These are phyloP conservation scores for Neurospora sp. DNA, from an alignment of 495 filamentous ascomycete genomes.

Conservation along the genomic window DNA sequence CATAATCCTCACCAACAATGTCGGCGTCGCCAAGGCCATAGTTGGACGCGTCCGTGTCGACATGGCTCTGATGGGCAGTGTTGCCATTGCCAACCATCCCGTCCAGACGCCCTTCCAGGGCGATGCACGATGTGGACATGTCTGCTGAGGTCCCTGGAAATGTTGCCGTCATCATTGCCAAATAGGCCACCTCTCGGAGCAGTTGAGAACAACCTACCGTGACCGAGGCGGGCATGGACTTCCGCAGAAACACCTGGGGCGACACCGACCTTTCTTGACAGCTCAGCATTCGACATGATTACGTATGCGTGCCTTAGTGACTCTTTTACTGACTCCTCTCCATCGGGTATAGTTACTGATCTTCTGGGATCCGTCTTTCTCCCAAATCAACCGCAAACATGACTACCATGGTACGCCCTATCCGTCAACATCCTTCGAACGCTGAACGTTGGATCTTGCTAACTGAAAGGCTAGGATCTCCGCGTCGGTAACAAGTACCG, in stretches of 20 bases:
- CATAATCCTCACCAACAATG: neutral
- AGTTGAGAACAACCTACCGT: neutral
- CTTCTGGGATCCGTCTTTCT: neutral
- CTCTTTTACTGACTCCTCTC: neutral
- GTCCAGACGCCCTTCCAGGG: neutral
- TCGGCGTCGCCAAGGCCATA: neutral
- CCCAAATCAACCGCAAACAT: slow-evolving; percentile 20
- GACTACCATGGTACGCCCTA: slow-evolving; percentile 41
- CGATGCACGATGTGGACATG: neutral
- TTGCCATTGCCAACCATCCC: neutral
- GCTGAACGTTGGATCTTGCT: neutral
- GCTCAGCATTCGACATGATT: neutral
- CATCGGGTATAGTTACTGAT: neutral
- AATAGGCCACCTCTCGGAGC: neutral
- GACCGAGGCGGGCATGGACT: neutral
- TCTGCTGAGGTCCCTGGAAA: neutral
- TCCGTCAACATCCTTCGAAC: neutral
- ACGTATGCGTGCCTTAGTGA: neutral
- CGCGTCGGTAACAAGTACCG: slow-evolving; percentile 99
- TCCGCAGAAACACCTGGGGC: neutral
- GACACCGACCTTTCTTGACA: neutral
- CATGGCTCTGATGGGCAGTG: neutral
- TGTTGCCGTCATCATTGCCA: neutral
- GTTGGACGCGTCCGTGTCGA: neutral
- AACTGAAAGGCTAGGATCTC: slow-evolving; percentile 59